Base-by-base conservation (phyloP, 257 asterid genomes). In the Avicennia marina region DNA sequence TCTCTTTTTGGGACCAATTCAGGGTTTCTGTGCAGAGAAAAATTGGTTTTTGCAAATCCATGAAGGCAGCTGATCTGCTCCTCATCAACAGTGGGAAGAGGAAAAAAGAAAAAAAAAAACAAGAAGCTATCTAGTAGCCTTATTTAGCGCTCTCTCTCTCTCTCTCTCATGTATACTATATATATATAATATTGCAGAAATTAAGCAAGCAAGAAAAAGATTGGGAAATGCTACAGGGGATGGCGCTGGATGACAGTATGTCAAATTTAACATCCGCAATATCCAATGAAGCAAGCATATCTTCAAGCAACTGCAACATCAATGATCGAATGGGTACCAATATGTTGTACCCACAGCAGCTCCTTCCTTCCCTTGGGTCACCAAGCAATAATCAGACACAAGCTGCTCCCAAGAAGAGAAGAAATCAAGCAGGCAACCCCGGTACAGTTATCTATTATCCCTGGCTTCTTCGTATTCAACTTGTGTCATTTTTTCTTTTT, bases 381-480 rank as follows among this genome's bases (percentile, higher is more conserved):
- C 50, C 60, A 22, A 33, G 26, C 48, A 29, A 29, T 29, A 70
- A 49, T 66, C 81, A 51, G 47, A 36, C 67, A 36, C 81, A 60
- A 17, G 70, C 86, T 19, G 3, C 76, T 10, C 7, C 64, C 6
- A 87, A 71, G 87, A 82, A 75, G 34, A 76, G 57, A 74, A 74
- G 95, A 20, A 82, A 63, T 64, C 95, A 74, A 11, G 93, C 96
- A 1, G 95, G 96, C 64, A 87, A 72, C 79, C 96, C 96, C 9
- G 94, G 96, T 87, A 78, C 61, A 17, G 4, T 2, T 2, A n/a
- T 8, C 4, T 40, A 22, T 7, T 3, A 18, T n/a, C 11, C 2
- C 4, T 15, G 22, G 7, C 7, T 45, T 3, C 20, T 18, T 12
- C 51, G 5, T 1, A 12, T 45, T 19, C 22, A 12, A 45, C 3